Evolutionary conservation across 1,139 yeast species (phyloP), one percentile per base, ranked within the genome.

Genomic region (Blastobotrys raffinosifermentans): DNA sequence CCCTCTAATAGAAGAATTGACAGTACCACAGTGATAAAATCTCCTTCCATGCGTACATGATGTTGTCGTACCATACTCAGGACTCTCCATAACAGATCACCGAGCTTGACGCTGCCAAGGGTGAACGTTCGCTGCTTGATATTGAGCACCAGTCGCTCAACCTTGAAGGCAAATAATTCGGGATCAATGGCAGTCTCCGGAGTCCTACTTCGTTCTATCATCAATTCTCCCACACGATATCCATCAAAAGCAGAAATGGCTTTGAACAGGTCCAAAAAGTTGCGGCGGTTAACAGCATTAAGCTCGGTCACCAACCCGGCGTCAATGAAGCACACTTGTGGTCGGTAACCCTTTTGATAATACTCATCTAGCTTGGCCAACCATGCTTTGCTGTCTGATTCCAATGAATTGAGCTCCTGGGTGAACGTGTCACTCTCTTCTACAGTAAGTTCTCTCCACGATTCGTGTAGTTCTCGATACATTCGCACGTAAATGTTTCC

Each of bases 41-140:
- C 98, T 5, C 95, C 94, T 55, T 91, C 99, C 96, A 93, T 84
- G 55, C 96, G 72, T 15, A 91, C 98, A 59, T 93, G 99, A 58
- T 91, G 98, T 13, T 70, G 68, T 41, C 97, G 71, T 13, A 93
- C 97, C 96, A 91, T 87, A 1, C 79, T 69, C 43, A 91, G 69
- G 67, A 91, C 91, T 54, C 79, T 83, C 49, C 87, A 93, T 41
- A 91, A 67, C 43, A 93, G 68, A 55, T 89, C 97, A 3, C 97
- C 97, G 45, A 91, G 83, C 34, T 93, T 82, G 16, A 93, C 82
- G 38, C 86, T 83, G 0, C 98, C 98, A 39, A 91, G 66, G 0
- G 97, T 86, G 57, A 91, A 91, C 0, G 98, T 89, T 41, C 95
- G 70, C 55, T 81, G 75, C 55, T 84, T 86, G 58, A 91, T 85